Percentiles rank a stretch among this genome's conserved stretches.
Evolutionary conservation across 257 asterid genomes (phyloP).

Genomic region (Pogostemon cablin): DNA sequence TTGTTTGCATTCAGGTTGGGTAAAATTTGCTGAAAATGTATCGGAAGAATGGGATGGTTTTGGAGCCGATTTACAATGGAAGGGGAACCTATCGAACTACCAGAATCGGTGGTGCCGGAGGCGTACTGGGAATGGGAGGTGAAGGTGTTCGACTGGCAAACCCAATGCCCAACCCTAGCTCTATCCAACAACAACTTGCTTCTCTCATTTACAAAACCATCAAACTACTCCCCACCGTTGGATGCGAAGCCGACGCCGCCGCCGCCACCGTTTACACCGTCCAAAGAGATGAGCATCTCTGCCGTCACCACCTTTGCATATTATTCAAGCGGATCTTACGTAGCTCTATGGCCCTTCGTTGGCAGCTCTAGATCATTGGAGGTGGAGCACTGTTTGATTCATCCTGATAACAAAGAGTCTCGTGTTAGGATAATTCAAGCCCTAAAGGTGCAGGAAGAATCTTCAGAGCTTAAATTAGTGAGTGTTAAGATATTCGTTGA

Average conservation of each 20-base stretch:
- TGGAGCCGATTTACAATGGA: slow-evolving; percentile 78
- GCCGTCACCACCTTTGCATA: slow-evolving; percentile 48
- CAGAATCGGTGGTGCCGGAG: slow-evolving; percentile 85
- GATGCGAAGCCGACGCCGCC: slow-evolving; percentile 77
- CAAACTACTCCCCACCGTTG: slow-evolving; percentile 85
- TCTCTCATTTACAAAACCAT: slow-evolving; percentile 59
- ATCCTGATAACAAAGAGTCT: slow-evolving; percentile 63
- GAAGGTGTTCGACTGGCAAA: slow-evolving; percentile 89
- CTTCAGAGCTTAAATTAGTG: slow-evolving; percentile 37
- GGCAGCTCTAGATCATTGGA: slow-evolving; percentile 35
- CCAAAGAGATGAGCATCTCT: slow-evolving; percentile 42
- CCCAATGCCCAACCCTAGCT: slow-evolving; percentile 96
- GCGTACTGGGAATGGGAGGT: slow-evolving; percentile 96
- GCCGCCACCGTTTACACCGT: slow-evolving; percentile 72
- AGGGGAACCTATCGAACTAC: slow-evolving; percentile 71
- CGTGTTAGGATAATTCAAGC: slow-evolving; percentile 68
- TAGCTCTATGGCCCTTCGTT: slow-evolving; percentile 51
- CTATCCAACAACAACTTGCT: slow-evolving; percentile 24
- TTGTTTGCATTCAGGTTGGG: slow-evolving; percentile 47
- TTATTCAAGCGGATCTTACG: slow-evolving; percentile 66
- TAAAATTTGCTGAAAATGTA: slow-evolving; percentile 57
- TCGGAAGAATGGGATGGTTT: slow-evolving; percentile 98
- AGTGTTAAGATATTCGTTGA: slow-evolving; percentile 63
- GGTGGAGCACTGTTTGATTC: slow-evolving; percentile 80
- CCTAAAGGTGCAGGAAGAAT: slow-evolving; percentile 19